Evolutionary conservation across 306 rosid species (phyloP).

Genomic region (Corylus americana): DNA sequence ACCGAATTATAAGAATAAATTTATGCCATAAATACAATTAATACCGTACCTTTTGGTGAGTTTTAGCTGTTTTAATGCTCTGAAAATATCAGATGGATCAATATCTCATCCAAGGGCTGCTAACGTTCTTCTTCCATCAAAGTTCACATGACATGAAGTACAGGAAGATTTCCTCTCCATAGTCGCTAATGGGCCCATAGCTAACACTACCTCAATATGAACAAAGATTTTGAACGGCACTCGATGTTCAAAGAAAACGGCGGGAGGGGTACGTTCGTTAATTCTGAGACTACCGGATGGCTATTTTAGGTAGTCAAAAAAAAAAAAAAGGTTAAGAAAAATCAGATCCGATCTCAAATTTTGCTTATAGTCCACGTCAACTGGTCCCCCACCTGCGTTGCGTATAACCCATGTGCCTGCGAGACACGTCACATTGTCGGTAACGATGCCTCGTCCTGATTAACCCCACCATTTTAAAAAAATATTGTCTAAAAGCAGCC

Average conservation of each 20-base stretch:
- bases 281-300: background rate
- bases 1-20: too few species aligned
- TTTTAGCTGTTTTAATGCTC: too few species aligned
- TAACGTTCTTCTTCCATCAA: too few species aligned
- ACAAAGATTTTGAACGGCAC: background rate
- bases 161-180: too few species aligned
- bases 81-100: too few species aligned
- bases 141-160: too few species aligned
- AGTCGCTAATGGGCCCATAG: too few species aligned
- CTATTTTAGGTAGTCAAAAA: background rate
- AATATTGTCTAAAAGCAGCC: slow-evolving; percentile 1
- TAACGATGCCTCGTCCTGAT: slow-evolving; percentile 13
- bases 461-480: slow-evolving; percentile 2
- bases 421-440: slow-evolving; percentile 52
- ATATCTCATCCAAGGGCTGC: too few species aligned
- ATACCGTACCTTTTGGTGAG: too few species aligned
- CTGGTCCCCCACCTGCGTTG: slow-evolving; percentile 26
- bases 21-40: too few species aligned
- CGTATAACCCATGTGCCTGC: slow-evolving; percentile 23
- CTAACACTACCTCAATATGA: background rate
- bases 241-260: slow-evolving; percentile 19
- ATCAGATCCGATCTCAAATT: slow-evolving; percentile 27
- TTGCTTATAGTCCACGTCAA: slow-evolving; percentile 36
- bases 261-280: slow-evolving; percentile 9
- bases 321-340: background rate